These are phyloP conservation scores for Candida railenensis DNA, from an alignment of 805 yeast species.

Conservation along the genomic window DNA sequence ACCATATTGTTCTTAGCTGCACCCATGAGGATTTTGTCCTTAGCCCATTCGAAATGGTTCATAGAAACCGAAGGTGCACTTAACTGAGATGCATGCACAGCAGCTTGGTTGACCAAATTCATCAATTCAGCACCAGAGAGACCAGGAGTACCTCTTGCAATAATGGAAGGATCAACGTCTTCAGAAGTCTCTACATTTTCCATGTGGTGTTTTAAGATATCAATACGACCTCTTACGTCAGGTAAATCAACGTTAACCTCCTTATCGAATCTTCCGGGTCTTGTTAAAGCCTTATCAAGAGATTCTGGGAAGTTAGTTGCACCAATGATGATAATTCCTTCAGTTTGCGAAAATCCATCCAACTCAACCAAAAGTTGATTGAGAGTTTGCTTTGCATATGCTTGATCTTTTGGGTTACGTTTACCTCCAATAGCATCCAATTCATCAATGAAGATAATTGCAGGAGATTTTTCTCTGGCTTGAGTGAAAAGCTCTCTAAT, in stretches of 20 bases:
- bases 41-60: slow-evolving; percentile 97
- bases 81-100: slow-evolving; percentile 91
- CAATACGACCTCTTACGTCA: slow-evolving; percentile 96
- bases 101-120: slow-evolving; percentile 97
- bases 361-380: slow-evolving; percentile 94
- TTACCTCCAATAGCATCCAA: slow-evolving; percentile 98
- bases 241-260: slow-evolving; percentile 94
- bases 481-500: slow-evolving; percentile 91
- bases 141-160: slow-evolving; percentile 98
- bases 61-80: slow-evolving; percentile 88
- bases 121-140: slow-evolving; percentile 96
- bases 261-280: slow-evolving; percentile 98
- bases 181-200: slow-evolving; percentile 82
- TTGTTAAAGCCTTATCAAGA: slow-evolving; percentile 91
- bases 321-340: slow-evolving; percentile 93
- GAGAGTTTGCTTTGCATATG: slow-evolving; percentile 95
- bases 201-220: slow-evolving; percentile 88
- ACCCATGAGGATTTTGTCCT: slow-evolving; percentile 96
- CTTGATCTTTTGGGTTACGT: slow-evolving; percentile 96
- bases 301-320: slow-evolving; percentile 99
- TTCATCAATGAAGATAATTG: slow-evolving; percentile 95
- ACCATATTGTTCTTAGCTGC: slow-evolving; percentile 98
- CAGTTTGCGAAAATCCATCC: slow-evolving; percentile 91
- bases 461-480: slow-evolving; percentile 94
- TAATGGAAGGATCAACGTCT: slow-evolving; percentile 81